Evolutionary conservation across 352 stramenopile genomes (phyloP), one percentile per base, ranked within the genome.

Genomic region (Phytophthora vignae): DNA sequence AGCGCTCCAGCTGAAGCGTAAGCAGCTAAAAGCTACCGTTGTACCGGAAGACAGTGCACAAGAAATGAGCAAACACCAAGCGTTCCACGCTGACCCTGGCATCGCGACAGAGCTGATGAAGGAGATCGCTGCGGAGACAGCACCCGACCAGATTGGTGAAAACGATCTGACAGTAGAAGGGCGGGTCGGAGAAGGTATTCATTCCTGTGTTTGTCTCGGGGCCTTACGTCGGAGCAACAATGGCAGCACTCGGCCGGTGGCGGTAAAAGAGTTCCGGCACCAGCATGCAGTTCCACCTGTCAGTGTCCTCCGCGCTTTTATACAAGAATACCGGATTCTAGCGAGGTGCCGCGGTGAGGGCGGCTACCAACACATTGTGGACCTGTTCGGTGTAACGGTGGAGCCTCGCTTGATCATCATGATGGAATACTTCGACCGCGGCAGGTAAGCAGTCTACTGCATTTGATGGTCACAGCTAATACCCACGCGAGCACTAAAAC

Each of bases 221-320:
- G 56, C 53, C 4, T 62, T 82, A 19, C 27, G 17, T 5, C 29
- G 17, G 7, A 11, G 36, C 11, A 50, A 54, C 25, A 40, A 36
- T 52, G 36, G 12, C 11, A 55, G 38, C 11, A 27, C 8, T 7
- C 36, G 27, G 4, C 64, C 74, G 14, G 66, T 85, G 14, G 73
- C 74, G 50, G 58, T 81, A 40, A 85, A 85, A 67, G 74, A 83
- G 33, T 85, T 85, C 48, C 72, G 73, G 6, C 74, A 83, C 46
- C 54, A 69, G 36, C 62, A 78, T n/a, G 22, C 50, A 42, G 27
- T 73, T 40, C 74, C 77, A 19, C 74, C 75, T 15, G 72, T 74
- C 38, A 78, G 69, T 21, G 75, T 82, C 21, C 66, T 83, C 19
- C 38, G 64, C 5, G 74, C 68, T n/a, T 85, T 83, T 67, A 68